Conservation (phyloP, 192 early-diverging fungal genomes). For the Podila clonocystis region DNA sequence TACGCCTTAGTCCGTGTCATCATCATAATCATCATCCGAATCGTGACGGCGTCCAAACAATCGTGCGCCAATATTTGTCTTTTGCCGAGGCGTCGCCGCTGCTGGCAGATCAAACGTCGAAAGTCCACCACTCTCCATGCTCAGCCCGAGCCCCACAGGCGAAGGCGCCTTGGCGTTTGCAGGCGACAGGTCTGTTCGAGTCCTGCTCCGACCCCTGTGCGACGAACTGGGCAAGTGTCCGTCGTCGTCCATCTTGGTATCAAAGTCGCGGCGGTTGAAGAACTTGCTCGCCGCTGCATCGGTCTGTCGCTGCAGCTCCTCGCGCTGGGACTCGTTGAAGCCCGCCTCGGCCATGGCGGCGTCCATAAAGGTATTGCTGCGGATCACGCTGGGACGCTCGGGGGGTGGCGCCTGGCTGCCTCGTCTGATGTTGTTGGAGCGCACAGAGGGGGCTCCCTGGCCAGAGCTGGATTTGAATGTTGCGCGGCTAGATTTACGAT, state of each 20-base stretch:
- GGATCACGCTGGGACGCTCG: background rate
- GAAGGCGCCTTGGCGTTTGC: too few relatives aligned
- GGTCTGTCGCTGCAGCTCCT: constrained; percentile 4
- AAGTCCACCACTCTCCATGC: too few relatives aligned
- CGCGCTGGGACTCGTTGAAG: constrained; percentile 9
- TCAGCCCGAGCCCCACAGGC: too few relatives aligned
- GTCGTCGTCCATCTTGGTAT: constrained; percentile 26
- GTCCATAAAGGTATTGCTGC: constrained; percentile 34
- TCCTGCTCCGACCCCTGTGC: background rate
- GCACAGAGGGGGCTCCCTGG: background rate
- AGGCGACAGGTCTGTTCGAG: background rate
- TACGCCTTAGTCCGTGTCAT: background rate
- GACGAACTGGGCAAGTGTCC: background rate
- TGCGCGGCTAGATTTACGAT: background rate
- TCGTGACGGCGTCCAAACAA: background rate
- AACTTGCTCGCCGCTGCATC: constrained; percentile 22
- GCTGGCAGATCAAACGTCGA: background rate
- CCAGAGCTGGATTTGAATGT: background rate
- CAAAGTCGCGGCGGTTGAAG: constrained; percentile 47
- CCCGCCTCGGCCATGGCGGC: constrained; percentile 34
- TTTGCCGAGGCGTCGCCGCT: background rate
- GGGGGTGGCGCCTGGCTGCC: background rate
- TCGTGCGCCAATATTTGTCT: background rate
- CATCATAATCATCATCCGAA: background rate
- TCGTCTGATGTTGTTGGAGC: background rate